Base-by-base conservation (phyloP, 257 asterid species). In the Solanum sejunctum region DNA sequence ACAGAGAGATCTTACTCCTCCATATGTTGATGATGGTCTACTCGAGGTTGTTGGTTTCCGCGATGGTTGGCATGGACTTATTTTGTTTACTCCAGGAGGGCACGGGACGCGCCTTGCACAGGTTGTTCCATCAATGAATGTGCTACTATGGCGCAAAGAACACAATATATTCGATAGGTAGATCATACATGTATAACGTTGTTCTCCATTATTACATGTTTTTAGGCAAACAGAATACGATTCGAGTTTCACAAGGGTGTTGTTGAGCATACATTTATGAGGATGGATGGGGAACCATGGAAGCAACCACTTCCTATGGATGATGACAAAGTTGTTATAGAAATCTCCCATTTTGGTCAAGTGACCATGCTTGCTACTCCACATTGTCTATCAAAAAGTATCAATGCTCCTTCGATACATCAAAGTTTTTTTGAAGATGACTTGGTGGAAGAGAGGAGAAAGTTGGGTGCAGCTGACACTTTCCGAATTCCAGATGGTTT, bases 91-190 rank as follows among this genome's bases (percentile, higher is more conserved):
- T 72, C 97, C 97, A 3, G 93, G 91, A 17, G 99, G 98, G 58
- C 99, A 93, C 26, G 98, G 98, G 72, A 94, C 92, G 4, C 98
- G 98, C 61, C 97, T 95, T 84, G 98, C 99, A 51, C 98, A 96
- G 97, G 98, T 92, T 79, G 47, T 58, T 58, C 39, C 39, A 36
- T 36, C 39, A 36, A 36, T 36, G 39, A 36, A 36, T 36, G 6
- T 36, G 6, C 39, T 36, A 36, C 39, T 28, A 28, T 28, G 32
- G 32, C 2, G 32, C 32, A 28, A 28, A 28, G 32, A 36, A 36
- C 4, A 36, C 39, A 36, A 36, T 36, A 36, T 32, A 23, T 6
- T 21, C 0, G 6, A 45, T n/a, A 3, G 4, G 21, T 73, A n/a
- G 36, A 45, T 73, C 81, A 73, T 73, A 23, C 39, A 12, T 73